Evolutionary conservation across 202 grass and related monocot species (phyloP), one percentile per base, ranked within the genome.

Genomic region (Panicum virgatum): DNA sequence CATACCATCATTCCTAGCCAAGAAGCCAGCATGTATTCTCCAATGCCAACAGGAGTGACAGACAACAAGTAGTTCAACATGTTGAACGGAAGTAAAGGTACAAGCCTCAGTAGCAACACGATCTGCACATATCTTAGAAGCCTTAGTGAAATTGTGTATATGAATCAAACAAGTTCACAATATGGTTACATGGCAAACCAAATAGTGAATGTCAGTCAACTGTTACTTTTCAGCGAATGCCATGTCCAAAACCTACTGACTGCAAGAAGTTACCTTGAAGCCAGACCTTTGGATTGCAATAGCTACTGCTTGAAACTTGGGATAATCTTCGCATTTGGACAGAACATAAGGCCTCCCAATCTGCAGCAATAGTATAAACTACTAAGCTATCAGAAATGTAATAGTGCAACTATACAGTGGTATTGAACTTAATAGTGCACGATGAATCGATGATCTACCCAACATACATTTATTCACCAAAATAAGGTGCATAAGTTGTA

Each of bases 1-100:
- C 74, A 42, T 96, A 99, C 96, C 96, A 96, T 96, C 96, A 99
- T 99, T 66, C 96, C 96, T 42, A 99, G 61, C 96, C 96, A 99
- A 83, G 96, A 96, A 77, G 96, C 96, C 43, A 99, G 69, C 89
- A 99, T 99, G 85, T 96, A 99, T 83, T 93, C 96, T 73, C 84
- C 87, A 89, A 96, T 88, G 78, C 93, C 88, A 92, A 99, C 87
- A 89, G 96, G 96, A 85, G 96, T 99, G 76, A 99, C 96, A 73
- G 96, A 99, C 46, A 99, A 78, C 36, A 99, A 84, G 90, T 99
- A 99, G 74, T 99, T 99, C 83, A 99, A 85, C 96, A 99, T 99
- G 84, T 99, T 99, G 83, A 99, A 99, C 0, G 96, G 96, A 79
- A 99, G 96, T 69, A 99, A 82, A 73, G 96, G 96, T 46, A 99